Evolutionary conservation across 83 land plant genomes (phyloP).

Genomic region (Picea engelmannii): DNA sequence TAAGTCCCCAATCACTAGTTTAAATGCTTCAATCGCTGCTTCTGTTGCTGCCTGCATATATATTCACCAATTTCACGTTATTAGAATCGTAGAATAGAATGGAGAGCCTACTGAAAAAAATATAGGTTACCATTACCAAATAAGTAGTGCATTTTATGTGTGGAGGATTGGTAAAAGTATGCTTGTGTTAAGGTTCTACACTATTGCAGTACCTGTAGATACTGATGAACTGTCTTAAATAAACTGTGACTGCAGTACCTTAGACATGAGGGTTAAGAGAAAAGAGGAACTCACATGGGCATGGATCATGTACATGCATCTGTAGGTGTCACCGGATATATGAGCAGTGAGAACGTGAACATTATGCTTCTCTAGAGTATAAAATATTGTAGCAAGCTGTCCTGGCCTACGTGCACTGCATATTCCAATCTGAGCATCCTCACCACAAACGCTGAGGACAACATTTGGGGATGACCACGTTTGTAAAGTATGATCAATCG

Average conservation of each 20-base stretch:
- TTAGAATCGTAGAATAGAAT: not conserved
- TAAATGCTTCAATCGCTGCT: not conserved
- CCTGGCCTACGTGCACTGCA: constrained; percentile 43
- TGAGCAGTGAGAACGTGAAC: constrained; percentile 51
- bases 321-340: constrained; percentile 32
- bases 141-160: not conserved
- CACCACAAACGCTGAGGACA: constrained; percentile 46
- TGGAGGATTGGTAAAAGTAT: not conserved
- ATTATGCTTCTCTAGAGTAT: constrained; percentile 55
- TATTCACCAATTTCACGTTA: not conserved
- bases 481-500: constrained; percentile 23
- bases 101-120: not conserved
- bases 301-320: constrained; percentile 56
- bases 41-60: not conserved
- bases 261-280: too few relatives aligned
- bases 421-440: constrained; percentile 52
- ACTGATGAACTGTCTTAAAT: not conserved
- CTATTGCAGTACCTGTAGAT: not conserved
- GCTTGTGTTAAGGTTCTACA: not conserved
- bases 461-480: constrained; percentile 65
- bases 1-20: not conserved
- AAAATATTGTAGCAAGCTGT: constrained; percentile 35
- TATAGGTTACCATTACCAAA: not conserved
- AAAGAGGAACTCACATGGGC: constrained; percentile 29
- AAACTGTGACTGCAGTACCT: too few relatives aligned